Evolutionary conservation across 2,329 filamentous ascomycete genomes (phyloP).

Genomic region (Talaromyces atroroseus): DNA sequence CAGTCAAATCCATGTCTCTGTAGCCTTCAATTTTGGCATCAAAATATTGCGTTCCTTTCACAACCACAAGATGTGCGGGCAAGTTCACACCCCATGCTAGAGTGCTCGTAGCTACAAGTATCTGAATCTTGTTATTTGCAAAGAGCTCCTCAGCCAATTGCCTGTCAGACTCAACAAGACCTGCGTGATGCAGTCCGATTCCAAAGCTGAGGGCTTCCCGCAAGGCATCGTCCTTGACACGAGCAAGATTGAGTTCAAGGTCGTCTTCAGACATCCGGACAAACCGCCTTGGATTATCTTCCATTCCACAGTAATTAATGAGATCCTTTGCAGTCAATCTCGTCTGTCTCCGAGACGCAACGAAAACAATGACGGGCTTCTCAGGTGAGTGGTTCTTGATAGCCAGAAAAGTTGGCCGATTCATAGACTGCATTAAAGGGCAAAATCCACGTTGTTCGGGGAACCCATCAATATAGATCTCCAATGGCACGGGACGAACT

Average conservation of each 20-base stretch:
- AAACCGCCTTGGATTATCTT: constrained; percentile 92
- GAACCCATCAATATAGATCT: constrained; percentile 97
- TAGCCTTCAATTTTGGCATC: constrained; percentile 97
- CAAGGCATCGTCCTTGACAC: constrained; percentile 88
- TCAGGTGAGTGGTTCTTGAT: constrained; percentile 95
- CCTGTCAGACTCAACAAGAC: constrained; percentile 89
- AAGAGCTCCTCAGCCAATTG: constrained; percentile 92
- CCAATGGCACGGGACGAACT: constrained; percentile 88
- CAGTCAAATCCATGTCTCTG: constrained; percentile 97
- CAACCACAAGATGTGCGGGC: constrained; percentile 91
- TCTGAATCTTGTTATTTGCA: constrained; percentile 95
- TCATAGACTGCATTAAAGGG: constrained; percentile 98
- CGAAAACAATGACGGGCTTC: constrained; percentile 97
- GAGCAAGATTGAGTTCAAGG: constrained; percentile 74
- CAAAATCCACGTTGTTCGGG: constrained; percentile 93
- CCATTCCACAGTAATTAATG: constrained; percentile 97
- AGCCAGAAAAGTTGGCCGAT: constrained; percentile 89
- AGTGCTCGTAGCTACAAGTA: constrained; percentile 90
- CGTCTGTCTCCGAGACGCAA: constrained; percentile 90
- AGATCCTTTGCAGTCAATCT: constrained; percentile 91
- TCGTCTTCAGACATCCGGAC: constrained; percentile 93
- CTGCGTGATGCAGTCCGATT: constrained; percentile 94
- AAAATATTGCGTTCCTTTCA: constrained; percentile 97
- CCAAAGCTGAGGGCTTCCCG: constrained; percentile 95
- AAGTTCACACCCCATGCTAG: constrained; percentile 98